Percentiles rank a stretch among this genome's conserved stretches.
Evolutionary conservation across 2,329 filamentous ascomycete genomes (phyloP).

Genomic region (Calonectria hongkongensis): DNA sequence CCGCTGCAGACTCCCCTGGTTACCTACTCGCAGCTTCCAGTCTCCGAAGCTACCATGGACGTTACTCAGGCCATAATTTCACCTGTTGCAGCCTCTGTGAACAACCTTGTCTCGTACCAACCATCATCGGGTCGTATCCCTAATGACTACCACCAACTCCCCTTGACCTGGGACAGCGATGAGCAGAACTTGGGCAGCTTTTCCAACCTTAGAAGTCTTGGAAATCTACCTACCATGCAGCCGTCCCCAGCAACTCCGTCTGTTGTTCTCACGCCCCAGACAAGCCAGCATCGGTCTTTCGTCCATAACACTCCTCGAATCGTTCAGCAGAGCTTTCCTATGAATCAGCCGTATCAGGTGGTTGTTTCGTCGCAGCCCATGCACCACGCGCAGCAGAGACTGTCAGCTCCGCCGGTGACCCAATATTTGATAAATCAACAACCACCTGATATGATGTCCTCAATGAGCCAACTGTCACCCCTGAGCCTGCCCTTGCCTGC

Average conservation of each 20-base stretch:
- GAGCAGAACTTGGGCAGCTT: not conserved
- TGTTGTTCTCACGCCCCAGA: not conserved
- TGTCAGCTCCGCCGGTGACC: not conserved
- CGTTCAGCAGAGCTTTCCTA: constrained; percentile 1
- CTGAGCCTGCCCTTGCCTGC: not conserved
- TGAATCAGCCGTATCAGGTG: not conserved
- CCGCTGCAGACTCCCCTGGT: not conserved
- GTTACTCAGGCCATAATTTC: constrained; percentile 2
- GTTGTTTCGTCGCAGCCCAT: constrained; percentile 3
- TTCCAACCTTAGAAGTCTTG: not conserved
- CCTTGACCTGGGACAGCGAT: not conserved
- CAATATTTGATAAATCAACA: constrained; percentile 18
- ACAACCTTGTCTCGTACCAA: not conserved
- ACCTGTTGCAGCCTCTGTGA: not conserved
- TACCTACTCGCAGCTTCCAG: constrained; percentile 5
- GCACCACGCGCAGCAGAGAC: not conserved
- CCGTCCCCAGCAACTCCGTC: not conserved
- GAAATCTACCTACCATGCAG: not conserved
- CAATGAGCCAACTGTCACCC: constrained; percentile 3
- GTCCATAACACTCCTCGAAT: not conserved
- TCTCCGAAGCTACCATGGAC: not conserved
- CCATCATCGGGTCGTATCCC: not conserved
- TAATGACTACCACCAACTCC: not conserved
- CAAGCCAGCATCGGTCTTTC: not conserved
- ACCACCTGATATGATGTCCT: not conserved